phyloP scores from a whole-genome alignment of 2,329 filamentous ascomycete genomes.

The Metarhizium guizhouense region DNA sequence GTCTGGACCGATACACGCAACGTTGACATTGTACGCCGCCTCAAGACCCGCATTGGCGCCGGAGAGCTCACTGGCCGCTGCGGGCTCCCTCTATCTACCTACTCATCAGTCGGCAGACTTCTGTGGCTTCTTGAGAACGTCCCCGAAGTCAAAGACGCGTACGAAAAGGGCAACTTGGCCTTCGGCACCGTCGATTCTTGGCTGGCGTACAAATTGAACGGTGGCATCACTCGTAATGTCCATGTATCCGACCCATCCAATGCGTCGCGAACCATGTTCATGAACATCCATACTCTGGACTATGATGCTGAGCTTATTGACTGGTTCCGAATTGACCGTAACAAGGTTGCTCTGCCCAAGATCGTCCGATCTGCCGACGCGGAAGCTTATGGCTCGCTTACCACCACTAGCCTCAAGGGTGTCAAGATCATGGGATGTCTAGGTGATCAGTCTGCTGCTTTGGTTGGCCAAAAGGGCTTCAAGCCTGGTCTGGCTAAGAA shows the following conservation, averaged over 20 bases:
- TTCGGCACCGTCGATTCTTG: slow-evolving; percentile 79
- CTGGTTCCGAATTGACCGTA: slow-evolving; percentile 65
- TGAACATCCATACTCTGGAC: slow-evolving; percentile 67
- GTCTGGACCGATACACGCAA: slow-evolving; percentile 82
- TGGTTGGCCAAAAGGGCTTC: slow-evolving; percentile 75
- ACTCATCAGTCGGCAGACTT: slow-evolving; percentile 70
- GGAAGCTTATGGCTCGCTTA: slow-evolving; percentile 58
- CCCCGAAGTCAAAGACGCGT: slow-evolving; percentile 56
- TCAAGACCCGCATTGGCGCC: slow-evolving; percentile 58
- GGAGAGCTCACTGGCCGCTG: slow-evolving; percentile 59
- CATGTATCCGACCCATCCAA: slow-evolving; percentile 75
- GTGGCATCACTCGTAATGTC: slow-evolving; percentile 53
- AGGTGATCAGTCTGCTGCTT: slow-evolving; percentile 72
- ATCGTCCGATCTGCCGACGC: slow-evolving; percentile 67
- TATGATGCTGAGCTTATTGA: slow-evolving; percentile 66
- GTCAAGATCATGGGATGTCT: slow-evolving; percentile 67
- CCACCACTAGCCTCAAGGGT: slow-evolving; percentile 53
- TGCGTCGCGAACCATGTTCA: slow-evolving; percentile 81
- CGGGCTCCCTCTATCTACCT: slow-evolving; percentile 72
- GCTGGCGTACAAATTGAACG: slow-evolving; percentile 73
- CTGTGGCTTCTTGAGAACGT: slow-evolving; percentile 68
- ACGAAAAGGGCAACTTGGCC: slow-evolving; percentile 61
- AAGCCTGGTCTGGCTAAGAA: slow-evolving; percentile 71
- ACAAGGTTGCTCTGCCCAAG: slow-evolving; percentile 63
- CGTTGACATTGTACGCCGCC: slow-evolving; percentile 59